Percentiles rank a stretch among this genome's conserved stretches.
These are phyloP conservation scores for Candida chilensis DNA, from an alignment of 805 yeast species.

Conservation along the genomic window DNA sequence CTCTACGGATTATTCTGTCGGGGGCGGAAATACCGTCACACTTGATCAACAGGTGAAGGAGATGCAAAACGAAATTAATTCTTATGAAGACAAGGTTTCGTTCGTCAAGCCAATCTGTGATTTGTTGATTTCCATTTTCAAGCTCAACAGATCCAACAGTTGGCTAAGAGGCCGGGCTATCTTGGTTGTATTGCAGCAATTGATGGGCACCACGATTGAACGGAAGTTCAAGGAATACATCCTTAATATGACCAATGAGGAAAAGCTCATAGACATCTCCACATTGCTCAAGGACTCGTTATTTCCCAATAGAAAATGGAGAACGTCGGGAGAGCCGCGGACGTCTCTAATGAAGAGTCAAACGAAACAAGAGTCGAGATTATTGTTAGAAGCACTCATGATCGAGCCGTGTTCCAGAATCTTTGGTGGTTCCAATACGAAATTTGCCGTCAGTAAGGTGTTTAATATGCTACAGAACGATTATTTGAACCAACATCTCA, in stretches of 20 bases:
- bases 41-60: constrained; percentile 25
- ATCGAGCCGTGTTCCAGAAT: constrained; percentile 61
- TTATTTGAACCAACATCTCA: constrained; percentile 53
- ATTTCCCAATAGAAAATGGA: constrained; percentile 39
- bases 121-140: constrained; percentile 59
- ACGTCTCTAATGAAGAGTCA: constrained; percentile 40
- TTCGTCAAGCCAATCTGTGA: constrained; percentile 83
- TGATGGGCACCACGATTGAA: constrained; percentile 84
- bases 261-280: constrained; percentile 29
- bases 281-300: constrained; percentile 12
- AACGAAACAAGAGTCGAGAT: constrained; percentile 49
- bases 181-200: constrained; percentile 71
- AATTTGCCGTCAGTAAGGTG: constrained; percentile 48
- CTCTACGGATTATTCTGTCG: constrained; percentile 4
- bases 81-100: constrained; percentile 37
- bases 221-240: constrained; percentile 44
- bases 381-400: constrained; percentile 47
- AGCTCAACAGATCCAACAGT: constrained; percentile 50
- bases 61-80: constrained; percentile 46
- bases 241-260: constrained; percentile 29
- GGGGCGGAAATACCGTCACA: constrained; percentile 2
- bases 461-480: constrained; percentile 71
- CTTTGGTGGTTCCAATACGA: constrained; percentile 62
- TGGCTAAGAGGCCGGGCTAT: constrained; percentile 87
- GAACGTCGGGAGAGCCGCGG: constrained; percentile 35